Percentiles rank a stretch among this genome's conserved stretches.
These are phyloP conservation scores for Osmanthus fragrans DNA, from an alignment of 257 asterid genomes.

Conservation along the genomic window DNA sequence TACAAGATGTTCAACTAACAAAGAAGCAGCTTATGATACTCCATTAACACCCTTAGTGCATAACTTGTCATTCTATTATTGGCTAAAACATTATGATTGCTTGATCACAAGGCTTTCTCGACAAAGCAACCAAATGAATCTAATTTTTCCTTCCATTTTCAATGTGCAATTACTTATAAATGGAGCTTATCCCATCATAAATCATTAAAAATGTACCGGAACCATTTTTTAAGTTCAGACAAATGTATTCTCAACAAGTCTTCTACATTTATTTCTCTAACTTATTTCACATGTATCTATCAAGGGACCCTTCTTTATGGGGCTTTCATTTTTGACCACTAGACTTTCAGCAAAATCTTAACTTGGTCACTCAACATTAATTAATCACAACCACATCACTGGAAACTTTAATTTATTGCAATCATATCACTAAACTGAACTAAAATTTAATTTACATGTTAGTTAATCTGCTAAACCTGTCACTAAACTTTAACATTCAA, in stretches of 20 bases:
- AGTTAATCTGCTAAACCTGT: neutral
- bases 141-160: neutral
- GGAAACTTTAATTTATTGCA: neutral
- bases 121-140: neutral
- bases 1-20: slow-evolving; percentile 19
- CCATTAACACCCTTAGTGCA: neutral
- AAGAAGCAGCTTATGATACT: neutral
- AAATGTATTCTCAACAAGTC: neutral
- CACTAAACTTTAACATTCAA: no score
- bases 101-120: neutral
- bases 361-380: no score
- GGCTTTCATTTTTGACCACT: neutral
- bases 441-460: neutral
- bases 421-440: neutral
- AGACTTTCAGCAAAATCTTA: neutral
- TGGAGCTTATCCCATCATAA: neutral
- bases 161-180: neutral
- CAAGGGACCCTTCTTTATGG: neutral
- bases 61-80: neutral
- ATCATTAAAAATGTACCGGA: neutral
- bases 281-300: neutral
- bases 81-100: neutral
- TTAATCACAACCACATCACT: neutral
- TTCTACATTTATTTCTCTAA: neutral
- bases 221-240: neutral